Evolutionary conservation across 768 basidiomycete species (phyloP).

Genomic region (Tremella fuciformis): DNA sequence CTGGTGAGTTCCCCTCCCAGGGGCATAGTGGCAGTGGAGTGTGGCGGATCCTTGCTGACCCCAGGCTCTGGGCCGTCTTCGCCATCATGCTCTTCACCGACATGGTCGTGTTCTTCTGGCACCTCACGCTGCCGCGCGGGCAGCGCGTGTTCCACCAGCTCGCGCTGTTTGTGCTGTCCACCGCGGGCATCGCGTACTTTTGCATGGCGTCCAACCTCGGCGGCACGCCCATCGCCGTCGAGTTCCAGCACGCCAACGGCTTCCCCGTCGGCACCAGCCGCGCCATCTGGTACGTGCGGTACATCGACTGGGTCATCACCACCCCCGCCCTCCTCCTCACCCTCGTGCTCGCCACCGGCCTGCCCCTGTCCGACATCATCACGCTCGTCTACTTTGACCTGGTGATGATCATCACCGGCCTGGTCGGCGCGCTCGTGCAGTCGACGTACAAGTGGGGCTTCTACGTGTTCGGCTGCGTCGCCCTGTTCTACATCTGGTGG

Average conservation of each 20-base stretch:
- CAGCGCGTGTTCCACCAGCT: constrained; percentile 59
- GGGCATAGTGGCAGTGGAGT: too few relatives aligned
- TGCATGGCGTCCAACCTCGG: constrained; percentile 63
- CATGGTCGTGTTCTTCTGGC: constrained; percentile 53
- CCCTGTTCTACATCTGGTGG: constrained; percentile 54
- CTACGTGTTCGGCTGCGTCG: constrained; percentile 55
- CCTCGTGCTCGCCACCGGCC: constrained; percentile 56
- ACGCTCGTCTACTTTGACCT: constrained; percentile 57
- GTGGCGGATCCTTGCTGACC: constrained; percentile 24
- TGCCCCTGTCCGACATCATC: constrained; percentile 59
- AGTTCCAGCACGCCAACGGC: constrained; percentile 54
- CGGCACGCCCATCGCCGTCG: constrained; percentile 55
- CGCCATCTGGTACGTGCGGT: constrained; percentile 48
- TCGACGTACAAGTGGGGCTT: constrained; percentile 59
- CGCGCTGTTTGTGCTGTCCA: constrained; percentile 56
- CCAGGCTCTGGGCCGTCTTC: constrained; percentile 57
- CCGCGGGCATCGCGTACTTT: constrained; percentile 58
- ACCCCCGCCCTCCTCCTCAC: constrained; percentile 59
- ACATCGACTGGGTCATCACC: constrained; percentile 51
- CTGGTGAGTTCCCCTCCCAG: constrained; percentile 52
- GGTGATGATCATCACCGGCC: constrained; percentile 56
- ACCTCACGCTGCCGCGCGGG: constrained; percentile 53
- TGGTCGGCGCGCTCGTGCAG: constrained; percentile 59
- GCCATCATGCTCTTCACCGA: constrained; percentile 57
- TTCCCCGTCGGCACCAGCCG: constrained; percentile 53